phyloP scores from a whole-genome alignment of 139 green algal genomes.

The Micractinium conductrix region DNA sequence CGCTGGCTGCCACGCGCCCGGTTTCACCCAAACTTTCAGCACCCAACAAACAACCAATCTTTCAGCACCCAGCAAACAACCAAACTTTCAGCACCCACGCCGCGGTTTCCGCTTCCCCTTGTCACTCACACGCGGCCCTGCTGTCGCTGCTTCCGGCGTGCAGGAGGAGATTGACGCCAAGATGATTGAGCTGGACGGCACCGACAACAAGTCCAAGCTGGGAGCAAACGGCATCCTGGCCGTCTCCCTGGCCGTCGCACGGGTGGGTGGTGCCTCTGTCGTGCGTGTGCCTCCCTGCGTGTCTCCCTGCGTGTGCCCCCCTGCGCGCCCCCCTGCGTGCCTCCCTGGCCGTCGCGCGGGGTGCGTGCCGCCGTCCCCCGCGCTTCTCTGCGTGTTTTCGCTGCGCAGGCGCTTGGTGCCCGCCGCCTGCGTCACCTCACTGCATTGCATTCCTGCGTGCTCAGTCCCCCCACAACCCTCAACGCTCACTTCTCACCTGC shows the following conservation, averaged over 20 bases:
- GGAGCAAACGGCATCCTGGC: slow-evolving; percentile 99
- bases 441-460: background rate
- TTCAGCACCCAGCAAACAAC: too few relatives aligned
- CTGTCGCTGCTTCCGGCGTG: background rate
- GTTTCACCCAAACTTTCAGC: too few relatives aligned
- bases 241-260: slow-evolving; percentile 94
- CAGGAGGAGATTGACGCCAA: slow-evolving; percentile 82
- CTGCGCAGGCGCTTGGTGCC: background rate
- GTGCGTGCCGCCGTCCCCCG: background rate
- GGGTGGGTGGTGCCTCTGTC: slow-evolving; percentile 47
- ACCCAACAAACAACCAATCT: too few relatives aligned
- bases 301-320: background rate
- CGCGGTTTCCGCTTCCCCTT: too few relatives aligned
- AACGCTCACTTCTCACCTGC: slow-evolving; percentile 21
- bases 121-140: background rate
- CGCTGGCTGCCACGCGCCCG: too few relatives aligned
- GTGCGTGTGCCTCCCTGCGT: too few relatives aligned
- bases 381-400: background rate
- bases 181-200: slow-evolving; percentile 97
- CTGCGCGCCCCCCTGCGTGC: background rate
- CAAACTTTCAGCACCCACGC: too few relatives aligned
- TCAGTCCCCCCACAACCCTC: too few relatives aligned
- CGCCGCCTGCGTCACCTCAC: too few relatives aligned
- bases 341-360: too few relatives aligned
- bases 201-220: slow-evolving; percentile 97